Base-by-base conservation (phyloP, 148 eudicot genomes). In the Salicornia ramosissima region DNA sequence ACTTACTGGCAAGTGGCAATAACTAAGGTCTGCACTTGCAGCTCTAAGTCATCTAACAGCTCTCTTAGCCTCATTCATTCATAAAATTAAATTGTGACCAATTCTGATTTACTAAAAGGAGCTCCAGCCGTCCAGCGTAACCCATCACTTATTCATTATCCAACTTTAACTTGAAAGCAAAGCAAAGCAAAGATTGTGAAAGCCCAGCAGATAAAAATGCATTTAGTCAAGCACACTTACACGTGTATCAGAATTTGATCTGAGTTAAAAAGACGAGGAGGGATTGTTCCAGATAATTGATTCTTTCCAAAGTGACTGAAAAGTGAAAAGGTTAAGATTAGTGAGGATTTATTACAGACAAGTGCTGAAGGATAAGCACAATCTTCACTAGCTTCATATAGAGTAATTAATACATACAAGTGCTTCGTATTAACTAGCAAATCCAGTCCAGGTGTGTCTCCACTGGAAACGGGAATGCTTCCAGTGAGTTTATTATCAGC, bases 301-400 rank as follows among this genome's bases (percentile, higher is more conserved):
- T 93, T 93, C 60, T 68, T 72, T 69, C 90, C 88, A 16, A 93
- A 80, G 83, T 93, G 98, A 69, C 98, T 93, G 86, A 59, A 71
- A 75, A 66, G n/a, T 34, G 19, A 47, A 16, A 57, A 21, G 67
- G 75, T 53, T 67, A 70, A 63, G 64, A 33, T n/a, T 22, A 14
- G 12, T 49, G 4, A 45, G 49, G 14, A 9, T 1, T 9, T 45
- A 9, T 14, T 19, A 18, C 49, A 68, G 34, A 69, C 21, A 19
- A 30, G 62, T 16, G 10, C 14, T 28, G 31, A 43, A 15, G 22
- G 65, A 8, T 30, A 39, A 46, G 21, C 64, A 28, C 15, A 19
- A 16, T 55, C 26, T 13, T 1, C 15, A 54, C 39, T 51, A 22
- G 12, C 26, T 22, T 18, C 65, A 29, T 31, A 55, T n/a, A 31